phyloP scores from a whole-genome alignment of 176 grass and related monocot genomes.

The Rhipidocladum racemiflorum region DNA sequence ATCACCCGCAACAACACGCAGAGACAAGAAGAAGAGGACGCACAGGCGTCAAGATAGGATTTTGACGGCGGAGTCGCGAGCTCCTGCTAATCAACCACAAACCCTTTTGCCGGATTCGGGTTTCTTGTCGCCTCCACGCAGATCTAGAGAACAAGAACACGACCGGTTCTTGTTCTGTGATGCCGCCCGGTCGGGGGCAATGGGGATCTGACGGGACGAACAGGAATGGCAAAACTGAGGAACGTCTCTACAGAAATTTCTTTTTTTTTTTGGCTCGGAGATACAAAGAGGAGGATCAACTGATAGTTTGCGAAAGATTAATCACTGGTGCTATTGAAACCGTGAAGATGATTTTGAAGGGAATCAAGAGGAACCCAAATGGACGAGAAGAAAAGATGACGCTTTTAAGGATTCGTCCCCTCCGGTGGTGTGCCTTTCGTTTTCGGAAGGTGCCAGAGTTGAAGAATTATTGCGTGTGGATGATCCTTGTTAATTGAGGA shows the following conservation, averaged over 20 bases:
- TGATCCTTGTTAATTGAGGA: too few species aligned
- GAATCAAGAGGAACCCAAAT: constrained; percentile 7
- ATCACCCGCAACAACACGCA: neutral
- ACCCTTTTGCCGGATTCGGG: constrained; percentile 12
- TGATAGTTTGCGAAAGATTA: neutral
- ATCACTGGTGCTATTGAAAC: neutral
- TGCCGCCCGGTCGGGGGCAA: neutral
- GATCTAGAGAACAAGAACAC: constrained; percentile 37
- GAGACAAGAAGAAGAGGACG: neutral
- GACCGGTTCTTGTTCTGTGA: constrained; percentile 17
- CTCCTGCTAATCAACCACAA: neutral
- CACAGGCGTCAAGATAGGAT: constrained; percentile 21
- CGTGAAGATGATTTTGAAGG: neutral
- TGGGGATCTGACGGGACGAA: constrained; percentile 9
- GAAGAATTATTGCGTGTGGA: too few species aligned
- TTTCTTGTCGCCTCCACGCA: constrained; percentile 31
- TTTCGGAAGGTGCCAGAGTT: too few species aligned
- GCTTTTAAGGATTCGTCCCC: too few species aligned
- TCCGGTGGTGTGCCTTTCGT: too few species aligned
- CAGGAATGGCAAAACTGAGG: neutral
- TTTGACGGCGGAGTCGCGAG: constrained; percentile 1
- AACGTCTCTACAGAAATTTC: neutral
- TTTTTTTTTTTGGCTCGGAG: neutral
- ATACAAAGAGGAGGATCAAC: neutral
- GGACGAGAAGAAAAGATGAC: neutral